Percentiles rank a stretch among this genome's conserved stretches.
These are phyloP conservation scores for Melastoma malabathricum DNA, from an alignment of 345 rosid genomes.

Conservation along the genomic window DNA sequence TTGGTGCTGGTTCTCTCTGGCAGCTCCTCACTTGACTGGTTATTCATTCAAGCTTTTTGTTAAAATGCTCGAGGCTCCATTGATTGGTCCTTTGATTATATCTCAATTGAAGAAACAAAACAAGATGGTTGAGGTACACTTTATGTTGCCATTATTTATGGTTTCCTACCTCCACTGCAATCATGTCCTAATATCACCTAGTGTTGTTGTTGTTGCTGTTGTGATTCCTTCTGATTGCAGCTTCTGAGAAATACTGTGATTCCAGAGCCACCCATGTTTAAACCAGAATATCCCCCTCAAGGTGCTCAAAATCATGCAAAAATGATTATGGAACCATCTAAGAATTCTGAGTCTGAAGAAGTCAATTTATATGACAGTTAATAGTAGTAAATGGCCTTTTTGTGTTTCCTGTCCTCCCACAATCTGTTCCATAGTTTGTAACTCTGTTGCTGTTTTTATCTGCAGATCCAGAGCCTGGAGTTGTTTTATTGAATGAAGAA, in stretches of 20 bases:
- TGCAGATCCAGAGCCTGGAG: slow-evolving; percentile 48
- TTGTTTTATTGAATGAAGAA: slow-evolving; percentile 37
- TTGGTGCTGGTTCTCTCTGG: slow-evolving; percentile 1
- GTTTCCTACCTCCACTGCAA: neutral
- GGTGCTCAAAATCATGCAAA: slow-evolving; percentile 21
- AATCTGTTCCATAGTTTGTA: too few species aligned
- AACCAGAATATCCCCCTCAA: slow-evolving; percentile 77
- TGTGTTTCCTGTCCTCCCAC: too few species aligned
- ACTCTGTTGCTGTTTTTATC: slow-evolving; percentile 6
- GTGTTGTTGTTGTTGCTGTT: neutral
- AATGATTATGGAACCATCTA: too few species aligned
- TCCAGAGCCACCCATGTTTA: slow-evolving; percentile 82
- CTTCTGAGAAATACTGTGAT: slow-evolving; percentile 46
- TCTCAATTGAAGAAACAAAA: slow-evolving; percentile 45
- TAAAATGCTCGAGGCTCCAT: slow-evolving; percentile 41
- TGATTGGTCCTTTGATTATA: slow-evolving; percentile 44
- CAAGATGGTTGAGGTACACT: slow-evolving; percentile 42
- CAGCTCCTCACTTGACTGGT: slow-evolving; percentile 81
- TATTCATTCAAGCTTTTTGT: slow-evolving; percentile 43
- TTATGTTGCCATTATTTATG: neutral
- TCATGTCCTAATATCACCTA: neutral
- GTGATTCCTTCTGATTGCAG: slow-evolving; percentile 16
- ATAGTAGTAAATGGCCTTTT: too few species aligned
- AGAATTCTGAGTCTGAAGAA: too few species aligned
- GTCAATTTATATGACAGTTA: too few species aligned